Base-by-base conservation (phyloP, 208 protist species). In the Novymonas esmeraldas region DNA sequence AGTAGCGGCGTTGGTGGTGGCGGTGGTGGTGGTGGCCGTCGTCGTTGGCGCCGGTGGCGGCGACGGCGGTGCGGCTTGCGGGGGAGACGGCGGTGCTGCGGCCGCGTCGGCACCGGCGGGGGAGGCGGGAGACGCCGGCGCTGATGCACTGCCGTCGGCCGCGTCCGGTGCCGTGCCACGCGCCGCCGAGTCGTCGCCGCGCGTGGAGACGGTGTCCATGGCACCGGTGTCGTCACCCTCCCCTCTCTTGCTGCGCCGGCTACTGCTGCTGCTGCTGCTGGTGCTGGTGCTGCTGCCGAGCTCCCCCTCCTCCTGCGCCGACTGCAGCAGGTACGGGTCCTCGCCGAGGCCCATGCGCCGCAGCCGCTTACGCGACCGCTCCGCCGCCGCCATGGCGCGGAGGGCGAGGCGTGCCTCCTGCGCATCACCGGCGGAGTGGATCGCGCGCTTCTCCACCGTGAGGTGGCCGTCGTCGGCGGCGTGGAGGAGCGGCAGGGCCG, bases 391-490 rank as follows among this genome's bases (percentile, higher is more conserved):
- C 60, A 85, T 54, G 33, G 71, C 80, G 18, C 78, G 72, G 29
- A 85, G 58, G 0, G 80, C 75, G 7, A 85, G 63, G 14, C 57
- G 58, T 1, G 80, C 80, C 68, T 79, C 70, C 51, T 82, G 70
- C 22, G 64, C 75, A 39, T 85, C 80, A 20, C 55, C 68, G 7
- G 76, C 75, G 18, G 58, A 71, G 60, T 79, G 76, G 22, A 85
- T 85, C 1, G 80, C 80, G 24, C 61, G 64, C 14, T 54, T 50
- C 52, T 76, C 67, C 10, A 85, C 59, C 13, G 46, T 62, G 28
- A 81, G 48, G 41, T 65, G 59, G 14, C 79, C 74, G 41, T 81
- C 56, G 9, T 74, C 75, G 4, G 59, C 63, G 6, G 64, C 61
- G 33, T 75, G 70, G 45, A 85, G 58, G 6, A 85, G 62, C 2